Base-by-base conservation (phyloP, 768 basidiomycete genomes). In the Tremella fuciformis region DNA sequence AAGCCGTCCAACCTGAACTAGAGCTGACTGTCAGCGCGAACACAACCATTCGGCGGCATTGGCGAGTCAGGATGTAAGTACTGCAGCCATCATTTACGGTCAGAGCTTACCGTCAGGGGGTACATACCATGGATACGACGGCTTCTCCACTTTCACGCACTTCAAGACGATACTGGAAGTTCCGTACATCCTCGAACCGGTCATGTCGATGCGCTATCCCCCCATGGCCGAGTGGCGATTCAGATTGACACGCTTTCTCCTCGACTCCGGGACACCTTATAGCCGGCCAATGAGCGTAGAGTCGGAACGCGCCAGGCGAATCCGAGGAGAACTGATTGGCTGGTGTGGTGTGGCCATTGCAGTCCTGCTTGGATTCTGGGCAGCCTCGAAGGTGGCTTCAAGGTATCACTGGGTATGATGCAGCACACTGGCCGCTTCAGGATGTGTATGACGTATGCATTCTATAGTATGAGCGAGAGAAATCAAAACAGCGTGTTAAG, bases 31-130 rank as follows among this genome's bases (percentile, higher is more conserved):
- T 48, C 50, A 69, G 67, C 57, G 4, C 62, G 67, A 19, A 39
- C 51, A 16, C 44, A 74, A 26, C 76, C 76, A 0, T 77, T 77
- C 57, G 76, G 76, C n/a, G 76, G 76, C 40, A 70, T 75, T 7
- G 76, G 76, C 7, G 69, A 67, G 9, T 73, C 71, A 56, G 76
- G 76, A 21, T 74, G 75, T 76, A 29, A 65, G 75, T 72, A 1
- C 18, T 24, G 37, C 4, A 34, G 24, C 11, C 37, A 7, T 13
- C 8, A 8, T 38, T 26, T n/a, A 38, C 39, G 26, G 18, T n/a
- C 18, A 2, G 22, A 40, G 26, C 22, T 53, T 15, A 39, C 22
- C 3, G 13, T 52, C 34, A 67, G 70, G 66, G 70, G 76, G 76
- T 9, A 58, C 66, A 4, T 74, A 73, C 34, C 76, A 75, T 49